phyloP scores from a whole-genome alignment of 495 filamentous ascomycete genomes.

The Ramalina intermedia region DNA sequence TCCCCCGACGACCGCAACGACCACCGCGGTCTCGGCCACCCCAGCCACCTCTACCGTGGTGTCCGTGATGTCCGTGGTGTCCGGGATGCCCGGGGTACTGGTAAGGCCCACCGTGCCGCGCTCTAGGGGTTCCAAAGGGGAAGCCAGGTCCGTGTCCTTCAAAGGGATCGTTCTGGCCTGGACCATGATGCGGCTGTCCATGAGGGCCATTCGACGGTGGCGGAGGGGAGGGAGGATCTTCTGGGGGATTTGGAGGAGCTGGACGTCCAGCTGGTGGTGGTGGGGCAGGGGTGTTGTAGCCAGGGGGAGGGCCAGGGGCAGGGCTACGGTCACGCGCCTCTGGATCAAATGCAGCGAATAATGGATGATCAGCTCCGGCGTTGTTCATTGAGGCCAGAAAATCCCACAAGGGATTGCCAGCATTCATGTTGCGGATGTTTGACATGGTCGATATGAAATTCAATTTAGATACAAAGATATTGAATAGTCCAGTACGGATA shows the following conservation, averaged over 20 bases:
- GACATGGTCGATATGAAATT: constrained; percentile 1
- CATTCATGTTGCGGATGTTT: constrained; percentile 24
- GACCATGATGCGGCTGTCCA: constrained; percentile 11
- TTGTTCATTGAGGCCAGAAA: constrained; percentile 20
- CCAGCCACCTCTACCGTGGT: constrained; percentile 5
- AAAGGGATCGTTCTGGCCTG: constrained; percentile 10
- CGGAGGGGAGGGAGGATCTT: constrained; percentile 12
- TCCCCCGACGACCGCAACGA: constrained; percentile 5
- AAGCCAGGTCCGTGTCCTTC: constrained; percentile 12
- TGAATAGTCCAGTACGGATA: background rate
- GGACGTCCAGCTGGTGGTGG: background rate
- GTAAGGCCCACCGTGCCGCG: background rate
- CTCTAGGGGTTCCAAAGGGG: background rate
- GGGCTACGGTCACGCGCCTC: constrained; percentile 10
- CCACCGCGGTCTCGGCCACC: constrained; percentile 11
- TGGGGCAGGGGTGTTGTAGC: background rate
- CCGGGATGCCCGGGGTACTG: constrained; percentile 5
- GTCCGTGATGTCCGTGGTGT: constrained; percentile 11
- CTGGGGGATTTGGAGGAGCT: constrained; percentile 8
- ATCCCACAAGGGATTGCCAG: constrained; percentile 25
- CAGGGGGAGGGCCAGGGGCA: background rate
- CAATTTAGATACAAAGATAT: background rate
- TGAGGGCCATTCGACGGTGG: constrained; percentile 10
- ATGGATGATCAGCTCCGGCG: constrained; percentile 20
- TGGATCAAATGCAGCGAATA: constrained; percentile 21